Percentiles rank a stretch among this genome's conserved stretches.
Evolutionary conservation across 331 rosid genomes (phyloP).

Genomic region (Quercus tomentella): DNA sequence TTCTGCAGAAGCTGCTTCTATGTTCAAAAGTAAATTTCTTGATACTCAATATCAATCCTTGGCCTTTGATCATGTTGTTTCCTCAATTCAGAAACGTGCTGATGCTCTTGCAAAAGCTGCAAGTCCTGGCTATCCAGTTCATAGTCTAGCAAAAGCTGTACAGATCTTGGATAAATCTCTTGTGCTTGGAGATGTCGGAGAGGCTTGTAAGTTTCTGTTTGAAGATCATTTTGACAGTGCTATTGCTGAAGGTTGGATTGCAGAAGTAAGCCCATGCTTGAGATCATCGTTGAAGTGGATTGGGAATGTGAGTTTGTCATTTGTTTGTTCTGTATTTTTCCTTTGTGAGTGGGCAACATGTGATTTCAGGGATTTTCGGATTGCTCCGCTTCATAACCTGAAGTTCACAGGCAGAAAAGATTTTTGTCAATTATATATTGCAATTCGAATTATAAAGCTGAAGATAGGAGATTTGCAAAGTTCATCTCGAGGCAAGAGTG

Average conservation of each 20-base stretch:
- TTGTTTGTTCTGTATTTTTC: constrained; percentile 78
- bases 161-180: constrained; percentile 81
- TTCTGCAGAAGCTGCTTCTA: constrained; percentile 47
- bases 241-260: constrained; percentile 71
- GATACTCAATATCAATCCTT: constrained; percentile 66
- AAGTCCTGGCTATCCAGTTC: constrained; percentile 72
- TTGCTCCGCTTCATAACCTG: constrained; percentile 51
- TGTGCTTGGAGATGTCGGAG: constrained; percentile 65
- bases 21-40: constrained; percentile 53
- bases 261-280: constrained; percentile 78
- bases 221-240: constrained; percentile 74
- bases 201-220: constrained; percentile 65
- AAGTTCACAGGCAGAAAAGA: constrained; percentile 87
- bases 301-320: constrained; percentile 54
- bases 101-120: constrained; percentile 82
- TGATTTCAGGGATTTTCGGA: constrained; percentile 81
- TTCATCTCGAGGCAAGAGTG: constrained; percentile 35
- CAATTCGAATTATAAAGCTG: constrained; percentile 73
- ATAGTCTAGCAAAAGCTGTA: constrained; percentile 81
- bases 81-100: constrained; percentile 67
- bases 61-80: constrained; percentile 65
- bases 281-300: constrained; percentile 88
- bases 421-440: constrained; percentile 76
- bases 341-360: constrained; percentile 99
- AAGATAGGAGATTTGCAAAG: constrained; percentile 54